Base-by-base conservation (phyloP, 352 stramenopile species). In the Pythium phragmitis region DNA sequence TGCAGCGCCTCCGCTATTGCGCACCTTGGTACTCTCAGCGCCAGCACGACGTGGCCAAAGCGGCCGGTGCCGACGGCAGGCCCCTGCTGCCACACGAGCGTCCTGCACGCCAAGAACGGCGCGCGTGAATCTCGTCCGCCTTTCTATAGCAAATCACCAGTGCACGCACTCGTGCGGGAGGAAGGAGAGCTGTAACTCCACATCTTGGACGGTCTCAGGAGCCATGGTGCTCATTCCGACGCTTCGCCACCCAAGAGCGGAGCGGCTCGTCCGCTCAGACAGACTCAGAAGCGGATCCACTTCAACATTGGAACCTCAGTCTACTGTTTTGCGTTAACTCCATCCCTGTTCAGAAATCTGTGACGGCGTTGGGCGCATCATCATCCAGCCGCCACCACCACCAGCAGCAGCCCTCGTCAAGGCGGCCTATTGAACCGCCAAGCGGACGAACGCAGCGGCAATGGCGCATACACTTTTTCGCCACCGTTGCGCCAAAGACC, bases 31-130 rank as follows among this genome's bases (percentile, higher is more conserved):
- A 92, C 30, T 21, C 79, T 73, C 19, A 97, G 71, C 8, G 77
- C 90, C 21, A 89, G 36, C 53, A 81, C 82, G 21, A 95, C 84
- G 43, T 85, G 76, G 19, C 84, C 86, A 65, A 89, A 94, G 39
- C 78, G 82, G 2, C 86, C 86, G 19, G 75, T 81, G 53, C 82
- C 86, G 55, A 94, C 78, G 28, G 70, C 67, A 2, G 79, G 76
- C 0, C 84, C 86, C 51, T 79, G 74, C 58, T 92, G 79, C 86
- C 84, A 95, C 48, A 84, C 69, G 42, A 89, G 68, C 43, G 74
- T 83, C 51, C 80, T 89, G 49, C 23, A 50, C 1, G 33, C 34
- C 34, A 39, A 39, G 0, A 37, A 9, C 9, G 33, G 33, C 33
- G 33, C 33, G 33, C 34, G 34, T 39, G 7, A 39, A 14, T 2